phyloP scores from a whole-genome alignment of 1,139 yeast genomes.

The Keqinozyma sinolaborantium region DNA sequence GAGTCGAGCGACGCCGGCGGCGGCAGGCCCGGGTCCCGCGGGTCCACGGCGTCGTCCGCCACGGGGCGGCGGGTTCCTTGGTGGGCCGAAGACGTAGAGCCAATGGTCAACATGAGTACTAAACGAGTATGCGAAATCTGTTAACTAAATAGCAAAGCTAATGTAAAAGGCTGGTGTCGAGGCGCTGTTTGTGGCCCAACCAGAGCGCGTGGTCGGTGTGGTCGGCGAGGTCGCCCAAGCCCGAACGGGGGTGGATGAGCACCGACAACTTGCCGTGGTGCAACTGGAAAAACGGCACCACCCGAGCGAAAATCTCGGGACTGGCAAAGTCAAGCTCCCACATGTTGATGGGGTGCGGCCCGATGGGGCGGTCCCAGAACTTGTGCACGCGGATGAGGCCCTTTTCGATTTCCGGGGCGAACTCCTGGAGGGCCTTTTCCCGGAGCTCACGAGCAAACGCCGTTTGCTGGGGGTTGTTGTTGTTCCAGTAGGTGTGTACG shows the following conservation, averaged over 20 bases:
- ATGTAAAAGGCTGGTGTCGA: slow-evolving; percentile 12
- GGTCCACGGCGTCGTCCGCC: too few relatives aligned
- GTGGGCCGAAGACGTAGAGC: slow-evolving; percentile 1
- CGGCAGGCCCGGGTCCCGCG: too few relatives aligned
- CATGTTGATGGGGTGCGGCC: slow-evolving; percentile 54
- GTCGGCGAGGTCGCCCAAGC: slow-evolving; percentile 37
- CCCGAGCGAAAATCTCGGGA: slow-evolving; percentile 24
- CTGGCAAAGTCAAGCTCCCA: slow-evolving; percentile 37
- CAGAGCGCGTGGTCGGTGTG: slow-evolving; percentile 53
- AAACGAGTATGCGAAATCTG: too few relatives aligned
- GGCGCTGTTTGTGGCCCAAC: slow-evolving; percentile 41
- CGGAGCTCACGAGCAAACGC: slow-evolving; percentile 37
- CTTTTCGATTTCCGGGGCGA: slow-evolving; percentile 39
- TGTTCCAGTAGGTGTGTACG: slow-evolving; percentile 53
- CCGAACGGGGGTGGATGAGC: slow-evolving; percentile 51
- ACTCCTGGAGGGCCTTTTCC: slow-evolving; percentile 38
- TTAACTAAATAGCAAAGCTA: not conserved
- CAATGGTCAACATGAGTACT: slow-evolving; percentile 1
- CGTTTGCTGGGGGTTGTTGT: slow-evolving; percentile 29
- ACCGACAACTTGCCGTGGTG: slow-evolving; percentile 52
- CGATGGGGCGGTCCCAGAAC: slow-evolving; percentile 49
- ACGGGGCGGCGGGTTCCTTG: too few relatives aligned
- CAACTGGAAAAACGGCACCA: slow-evolving; percentile 41
- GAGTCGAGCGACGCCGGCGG: too few relatives aligned
- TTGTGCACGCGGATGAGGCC: slow-evolving; percentile 44